These are phyloP conservation scores for Verticillium isaacii DNA, from an alignment of 2,329 filamentous ascomycete species.

Conservation along the genomic window DNA sequence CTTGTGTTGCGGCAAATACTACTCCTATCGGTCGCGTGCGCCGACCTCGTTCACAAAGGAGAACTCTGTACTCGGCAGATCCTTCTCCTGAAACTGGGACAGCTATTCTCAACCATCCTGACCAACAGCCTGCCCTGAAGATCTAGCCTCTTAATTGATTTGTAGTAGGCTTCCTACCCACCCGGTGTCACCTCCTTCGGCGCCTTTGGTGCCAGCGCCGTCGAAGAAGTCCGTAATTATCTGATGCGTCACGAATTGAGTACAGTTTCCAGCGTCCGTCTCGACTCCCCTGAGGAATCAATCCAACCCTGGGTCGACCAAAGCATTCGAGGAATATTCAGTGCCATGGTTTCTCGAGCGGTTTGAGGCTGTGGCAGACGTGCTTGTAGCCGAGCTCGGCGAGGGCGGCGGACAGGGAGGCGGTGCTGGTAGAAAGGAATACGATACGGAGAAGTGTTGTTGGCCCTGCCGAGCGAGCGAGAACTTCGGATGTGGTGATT, in stretches of 20 bases:
- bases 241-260: slow-evolving; percentile 13
- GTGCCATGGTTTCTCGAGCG: slow-evolving; percentile 1
- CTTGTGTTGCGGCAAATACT: too few relatives aligned
- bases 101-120: slow-evolving; percentile 38
- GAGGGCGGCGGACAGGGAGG: slow-evolving; percentile 8
- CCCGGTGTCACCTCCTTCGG: background rate
- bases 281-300: too few relatives aligned
- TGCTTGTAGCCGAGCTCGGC: slow-evolving; percentile 6
- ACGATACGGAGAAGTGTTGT: slow-evolving; percentile 6
- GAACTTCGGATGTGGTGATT: too few relatives aligned
- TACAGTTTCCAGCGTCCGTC: too few relatives aligned
- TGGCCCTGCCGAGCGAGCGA: too few relatives aligned
- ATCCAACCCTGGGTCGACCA: too few relatives aligned
- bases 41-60: slow-evolving; percentile 23
- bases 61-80: slow-evolving; percentile 27
- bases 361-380: slow-evolving; percentile 10
- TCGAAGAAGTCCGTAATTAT: slow-evolving; percentile 16
- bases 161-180: slow-evolving; percentile 5
- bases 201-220: background rate
- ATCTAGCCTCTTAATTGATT: slow-evolving; percentile 8
- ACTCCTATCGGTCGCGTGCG: too few relatives aligned
- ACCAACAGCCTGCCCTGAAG: slow-evolving; percentile 7
- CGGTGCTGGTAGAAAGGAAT: slow-evolving; percentile 11
- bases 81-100: slow-evolving; percentile 32
- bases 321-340: slow-evolving; percentile 2